phyloP scores from a whole-genome alignment of 139 green algal species.

The Coelastrella sp. region DNA sequence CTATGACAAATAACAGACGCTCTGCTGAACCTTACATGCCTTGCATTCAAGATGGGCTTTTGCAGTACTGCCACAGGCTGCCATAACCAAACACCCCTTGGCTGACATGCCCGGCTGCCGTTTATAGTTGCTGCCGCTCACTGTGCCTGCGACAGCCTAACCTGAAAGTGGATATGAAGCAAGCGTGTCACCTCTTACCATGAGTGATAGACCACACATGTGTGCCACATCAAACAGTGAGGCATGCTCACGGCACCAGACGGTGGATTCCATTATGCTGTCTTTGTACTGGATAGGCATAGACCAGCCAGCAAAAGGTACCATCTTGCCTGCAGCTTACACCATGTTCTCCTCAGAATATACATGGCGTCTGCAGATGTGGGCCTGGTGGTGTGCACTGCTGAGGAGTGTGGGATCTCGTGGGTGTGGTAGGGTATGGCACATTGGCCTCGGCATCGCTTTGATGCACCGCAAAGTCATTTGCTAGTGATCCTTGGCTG shows the following conservation, averaged over 20 bases:
- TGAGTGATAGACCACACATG: conserved; percentile 96
- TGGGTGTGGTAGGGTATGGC: conserved; percentile 2
- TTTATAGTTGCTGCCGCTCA: background rate
- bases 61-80: too few relatives aligned
- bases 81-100: too few relatives aligned
- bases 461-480: background rate
- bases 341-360: background rate
- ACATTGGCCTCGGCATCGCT: background rate
- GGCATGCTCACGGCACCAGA: conserved; percentile 85
- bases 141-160: too few relatives aligned
- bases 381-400: too few relatives aligned
- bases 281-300: conserved; percentile 99
- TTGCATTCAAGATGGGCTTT: too few relatives aligned
- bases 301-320: conserved; percentile 96
- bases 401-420: background rate
- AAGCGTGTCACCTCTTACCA: conserved; percentile 58
- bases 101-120: too few relatives aligned
- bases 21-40: too few relatives aligned
- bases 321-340: conserved; percentile 89
- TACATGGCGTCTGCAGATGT: background rate
- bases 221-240: conserved; percentile 98
- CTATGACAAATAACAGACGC: too few relatives aligned
- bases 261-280: conserved; percentile 96
- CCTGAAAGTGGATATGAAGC: too few relatives aligned
- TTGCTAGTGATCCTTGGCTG: too few relatives aligned